Percentiles rank a stretch among this genome's conserved stretches.
phyloP scores from a whole-genome alignment of 148 eudicot species.

The Cornus kousa region DNA sequence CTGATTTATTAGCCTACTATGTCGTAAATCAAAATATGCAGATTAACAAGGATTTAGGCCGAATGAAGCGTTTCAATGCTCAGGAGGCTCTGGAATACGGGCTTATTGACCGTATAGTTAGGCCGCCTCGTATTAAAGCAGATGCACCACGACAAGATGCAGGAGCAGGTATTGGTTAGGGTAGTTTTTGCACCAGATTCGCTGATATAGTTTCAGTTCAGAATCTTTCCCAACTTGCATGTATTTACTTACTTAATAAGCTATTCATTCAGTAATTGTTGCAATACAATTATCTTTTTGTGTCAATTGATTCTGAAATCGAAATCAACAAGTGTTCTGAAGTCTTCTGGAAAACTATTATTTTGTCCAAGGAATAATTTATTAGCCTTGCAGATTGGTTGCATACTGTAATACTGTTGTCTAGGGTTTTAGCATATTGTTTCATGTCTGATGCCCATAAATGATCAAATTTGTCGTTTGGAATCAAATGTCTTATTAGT shows the following conservation, averaged over 20 bases:
- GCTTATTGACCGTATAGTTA: slow-evolving; percentile 71
- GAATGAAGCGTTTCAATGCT: slow-evolving; percentile 60
- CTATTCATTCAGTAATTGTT: neutral
- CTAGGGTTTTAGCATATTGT: too few relatives aligned
- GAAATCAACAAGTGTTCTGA: neutral
- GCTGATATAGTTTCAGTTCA: neutral
- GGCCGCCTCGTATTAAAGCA: slow-evolving; percentile 63
- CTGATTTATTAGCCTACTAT: neutral
- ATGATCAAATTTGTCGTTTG: too few relatives aligned
- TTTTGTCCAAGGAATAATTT: neutral
- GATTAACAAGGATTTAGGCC: slow-evolving; percentile 70
- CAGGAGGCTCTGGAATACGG: slow-evolving; percentile 91
- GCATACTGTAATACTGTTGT: too few relatives aligned
- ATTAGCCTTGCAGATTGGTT: neutral
- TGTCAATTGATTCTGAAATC: neutral
- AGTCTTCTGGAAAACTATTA: neutral
- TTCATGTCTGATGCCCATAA: too few relatives aligned
- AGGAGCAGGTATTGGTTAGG: slow-evolving; percentile 67
- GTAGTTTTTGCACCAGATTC: slow-evolving; percentile 1
- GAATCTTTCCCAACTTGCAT: neutral
- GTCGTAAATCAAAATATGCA: slow-evolving; percentile 31
- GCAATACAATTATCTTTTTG: neutral
- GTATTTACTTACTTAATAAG: neutral
- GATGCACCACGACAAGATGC: slow-evolving; percentile 57
- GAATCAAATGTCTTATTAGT: too few relatives aligned